Evolutionary conservation across 1,284 basidiomycete species (phyloP), one percentile per base, ranked within the genome.

Genomic region (Phenoliferia sp.): DNA sequence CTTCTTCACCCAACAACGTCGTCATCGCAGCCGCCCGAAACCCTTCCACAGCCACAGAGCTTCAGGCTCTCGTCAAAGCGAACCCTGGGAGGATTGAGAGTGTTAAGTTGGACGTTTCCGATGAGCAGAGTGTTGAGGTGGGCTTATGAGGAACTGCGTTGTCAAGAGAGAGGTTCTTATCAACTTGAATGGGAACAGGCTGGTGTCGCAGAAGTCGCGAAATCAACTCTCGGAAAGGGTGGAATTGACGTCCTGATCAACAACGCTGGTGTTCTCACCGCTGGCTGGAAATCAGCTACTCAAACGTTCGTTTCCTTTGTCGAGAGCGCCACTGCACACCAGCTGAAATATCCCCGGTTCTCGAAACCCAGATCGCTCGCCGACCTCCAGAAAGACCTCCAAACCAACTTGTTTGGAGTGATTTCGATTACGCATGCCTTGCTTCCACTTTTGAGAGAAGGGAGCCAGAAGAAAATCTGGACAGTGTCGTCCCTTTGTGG

Each of bases 1-100:
- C 55, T 15, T 19, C 62, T 10, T 19, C 12, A 0, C 44, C 61
- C 28, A 3, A 31, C 0, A n/a, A 28, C 48, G 52, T 48, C 22
- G 33, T 69, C 36, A 55, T 72, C 35, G 71, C 71, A 4, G 63
- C 66, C 15, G 68, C 61, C 2, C 68, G 71, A 26, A 64, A 67
- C 57, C 71, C 71, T 1, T 5, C 26, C 22, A 59, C 48, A 15
- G 62, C 71, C 6, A 36, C 44, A 6, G 68, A 63, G 39, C 66
- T 72, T n/a, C 28, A 64, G 17, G 39, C 36, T 17, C 63, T 70
- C 54, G 63, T 54, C 32, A 28, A 59, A 17, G 59, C 61, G 57
- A 64, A 64, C 55, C 29, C 58, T 29, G 63, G 35, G 19, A 33
- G 63, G 7, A 33, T 71, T 2, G 55, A 61, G n/a, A 6, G 57